Base-by-base conservation (phyloP, 306 rosid genomes). In the Geum urbanum region DNA sequence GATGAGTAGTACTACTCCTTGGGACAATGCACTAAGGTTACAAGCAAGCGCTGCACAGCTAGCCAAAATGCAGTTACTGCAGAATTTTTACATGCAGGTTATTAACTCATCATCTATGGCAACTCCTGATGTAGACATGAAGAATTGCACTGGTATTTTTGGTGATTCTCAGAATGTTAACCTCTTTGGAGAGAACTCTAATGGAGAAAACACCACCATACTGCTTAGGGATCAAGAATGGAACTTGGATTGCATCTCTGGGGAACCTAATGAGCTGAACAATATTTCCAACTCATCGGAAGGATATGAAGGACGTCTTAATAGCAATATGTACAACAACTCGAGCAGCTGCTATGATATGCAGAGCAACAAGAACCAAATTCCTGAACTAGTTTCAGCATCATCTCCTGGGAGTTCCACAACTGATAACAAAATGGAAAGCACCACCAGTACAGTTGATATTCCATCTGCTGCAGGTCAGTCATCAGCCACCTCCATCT, bases 11-110 rank as follows among this genome's bases (percentile, higher is more conserved):
- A 32, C 37, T 2, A 74, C 10, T 68, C 71, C 78, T 27, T 82
- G 81, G 89, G 72, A 71, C 9, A 86, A 73, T 70, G 82, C 82
- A 77, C 78, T 90, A 1, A 82, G 66, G 47, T 46, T 84, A 9
- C 92, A 88, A 4, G 72, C 82, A 52, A 87, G 84, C 66, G 80
- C 84, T 19, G 74, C 92, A 67, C 90, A 86, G n/a, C 44, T 88
- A 51, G 82, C 91, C 78, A 85, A 80, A 62, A 67, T 90, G 54
- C 98, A 86, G 39, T 54, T 84, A 3, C 67, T 88, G 24, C 94
- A 92, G 74, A 81, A 86, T 59, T 41, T 88, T 4, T 60, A 55
- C 73, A 41, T 87, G 69, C 97, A 79, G 63, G 49, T 84, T 56
- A 74, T 85, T 61, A 88, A 78, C 72, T 65, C 67, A 63, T 65